These are phyloP conservation scores for Straminergon stramineum DNA, from an alignment of 225 moss, liverwort and hornwort genomes.

Conservation along the genomic window DNA sequence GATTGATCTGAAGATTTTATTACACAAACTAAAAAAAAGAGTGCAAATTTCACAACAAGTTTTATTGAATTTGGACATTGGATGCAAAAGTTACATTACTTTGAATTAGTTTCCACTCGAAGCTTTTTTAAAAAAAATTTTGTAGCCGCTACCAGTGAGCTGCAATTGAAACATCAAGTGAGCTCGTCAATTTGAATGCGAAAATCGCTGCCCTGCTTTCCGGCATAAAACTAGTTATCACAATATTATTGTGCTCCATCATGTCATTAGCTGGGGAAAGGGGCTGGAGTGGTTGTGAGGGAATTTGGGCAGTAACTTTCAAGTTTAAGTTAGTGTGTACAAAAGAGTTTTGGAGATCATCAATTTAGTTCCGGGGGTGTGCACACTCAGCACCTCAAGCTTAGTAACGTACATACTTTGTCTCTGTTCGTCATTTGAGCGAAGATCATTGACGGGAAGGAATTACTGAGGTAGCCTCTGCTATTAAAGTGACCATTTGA, in stretches of 20 bases:
- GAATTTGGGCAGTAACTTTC: conserved; percentile 2
- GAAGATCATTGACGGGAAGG: fast-evolving
- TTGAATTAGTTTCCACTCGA: background rate
- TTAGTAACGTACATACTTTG: background rate
- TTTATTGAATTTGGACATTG: no score
- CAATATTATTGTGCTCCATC: background rate
- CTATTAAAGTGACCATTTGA: background rate
- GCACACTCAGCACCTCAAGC: background rate
- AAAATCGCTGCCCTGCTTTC: conserved; percentile 12
- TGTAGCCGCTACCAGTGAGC: background rate
- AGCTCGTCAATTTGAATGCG: background rate
- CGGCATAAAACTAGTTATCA: background rate
- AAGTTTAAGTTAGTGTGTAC: background rate
- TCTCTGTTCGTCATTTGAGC: background rate
- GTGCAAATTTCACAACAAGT: no score
- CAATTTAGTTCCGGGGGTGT: background rate
- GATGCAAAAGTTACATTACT: no score
- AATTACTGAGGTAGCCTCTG: background rate
- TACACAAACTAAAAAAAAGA: no score
- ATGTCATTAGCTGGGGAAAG: background rate
- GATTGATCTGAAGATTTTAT: no score
- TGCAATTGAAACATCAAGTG: background rate
- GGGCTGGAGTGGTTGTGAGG: background rate
- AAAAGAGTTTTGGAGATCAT: background rate
- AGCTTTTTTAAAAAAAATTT: background rate